Evolutionary conservation across 306 rosid species (phyloP).

Genomic region (Morella rubra): DNA sequence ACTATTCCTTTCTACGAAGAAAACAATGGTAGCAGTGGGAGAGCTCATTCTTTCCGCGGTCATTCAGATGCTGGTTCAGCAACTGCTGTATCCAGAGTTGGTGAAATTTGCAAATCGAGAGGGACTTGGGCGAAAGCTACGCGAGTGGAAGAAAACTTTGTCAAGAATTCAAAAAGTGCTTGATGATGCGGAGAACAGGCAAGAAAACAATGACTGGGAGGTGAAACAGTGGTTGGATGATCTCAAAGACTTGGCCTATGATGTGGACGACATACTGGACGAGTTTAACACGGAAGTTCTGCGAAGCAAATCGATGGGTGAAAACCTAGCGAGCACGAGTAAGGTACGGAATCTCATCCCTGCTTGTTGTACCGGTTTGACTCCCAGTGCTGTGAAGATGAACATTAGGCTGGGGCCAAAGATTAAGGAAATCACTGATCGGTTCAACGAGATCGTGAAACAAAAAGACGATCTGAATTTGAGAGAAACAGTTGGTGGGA

Average conservation of each 20-base stretch:
- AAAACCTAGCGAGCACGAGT: background rate
- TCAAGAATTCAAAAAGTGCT: background rate
- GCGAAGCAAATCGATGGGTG: background rate
- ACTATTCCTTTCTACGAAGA: background rate
- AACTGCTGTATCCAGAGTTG: background rate
- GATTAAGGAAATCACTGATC: background rate
- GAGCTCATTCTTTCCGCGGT: background rate
- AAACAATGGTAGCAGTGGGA: background rate
- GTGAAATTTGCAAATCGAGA: background rate
- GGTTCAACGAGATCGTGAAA: background rate
- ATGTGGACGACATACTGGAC: slow-evolving; percentile 26
- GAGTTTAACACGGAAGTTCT: slow-evolving; percentile 1
- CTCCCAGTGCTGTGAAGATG: background rate
- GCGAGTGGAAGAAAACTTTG: background rate
- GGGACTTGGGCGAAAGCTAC: background rate
- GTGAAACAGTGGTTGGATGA: slow-evolving; percentile 19
- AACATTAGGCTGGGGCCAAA: background rate
- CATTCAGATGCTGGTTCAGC: background rate
- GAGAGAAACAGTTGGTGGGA: background rate
- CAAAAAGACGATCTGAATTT: background rate
- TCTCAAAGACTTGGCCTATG: slow-evolving; percentile 23
- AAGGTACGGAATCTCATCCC: background rate
- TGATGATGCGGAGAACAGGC: slow-evolving; percentile 18
- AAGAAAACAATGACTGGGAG: background rate
- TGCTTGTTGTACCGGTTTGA: background rate